Base-by-base conservation (phyloP, 805 yeast species). In the Pichia membranifaciens region DNA sequence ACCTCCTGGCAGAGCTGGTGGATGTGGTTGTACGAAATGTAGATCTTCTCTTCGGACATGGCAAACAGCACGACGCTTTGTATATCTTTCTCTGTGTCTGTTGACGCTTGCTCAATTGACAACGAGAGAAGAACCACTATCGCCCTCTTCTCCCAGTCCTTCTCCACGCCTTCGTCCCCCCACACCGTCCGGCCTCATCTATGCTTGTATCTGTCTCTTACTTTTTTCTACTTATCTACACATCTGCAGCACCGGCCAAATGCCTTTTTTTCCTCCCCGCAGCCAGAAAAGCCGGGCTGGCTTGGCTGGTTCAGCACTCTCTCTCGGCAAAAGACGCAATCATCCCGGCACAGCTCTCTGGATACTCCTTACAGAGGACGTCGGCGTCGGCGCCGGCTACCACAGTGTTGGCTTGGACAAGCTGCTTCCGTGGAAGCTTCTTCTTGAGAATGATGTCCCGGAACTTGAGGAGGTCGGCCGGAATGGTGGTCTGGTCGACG, bases 361-460 rank as follows among this genome's bases (percentile, higher is more conserved):
- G 82, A 57, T 88, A 88, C 60, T 86, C 95, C 48, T 71, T 73
- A n/a, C 87, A 71, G 36, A 66, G 72, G 29, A 83, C 80, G 41
- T 57, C 54, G 41, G 57, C 54, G 8, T 65, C 72, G 5, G 65
- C 73, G 6, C 49, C 44, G 29, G 29, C 7, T 39, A 78, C 52
- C 22, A 67, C 55, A 8, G 95, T 84, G 66, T 88, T 88, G 23
- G 89, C 87, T 66, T 88, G 96, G 48, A 88, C 79, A 55, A 83
- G 76, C 62, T 87, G 95, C 64, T 81, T 83, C 64, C 96, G 78
- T 52, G 96, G 95, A 56, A 83, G 72, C 66, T 87, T 85, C 62
- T 85, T 83, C 39, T 70, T 67, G 51, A 88, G 68, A 13, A 88
- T 88, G 33, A 75, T 70, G 45, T 80, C 82, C 67, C 96, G 76